Conservation (phyloP, 768 basidiomycete species). For the Clitopilus hobsonii region DNA sequence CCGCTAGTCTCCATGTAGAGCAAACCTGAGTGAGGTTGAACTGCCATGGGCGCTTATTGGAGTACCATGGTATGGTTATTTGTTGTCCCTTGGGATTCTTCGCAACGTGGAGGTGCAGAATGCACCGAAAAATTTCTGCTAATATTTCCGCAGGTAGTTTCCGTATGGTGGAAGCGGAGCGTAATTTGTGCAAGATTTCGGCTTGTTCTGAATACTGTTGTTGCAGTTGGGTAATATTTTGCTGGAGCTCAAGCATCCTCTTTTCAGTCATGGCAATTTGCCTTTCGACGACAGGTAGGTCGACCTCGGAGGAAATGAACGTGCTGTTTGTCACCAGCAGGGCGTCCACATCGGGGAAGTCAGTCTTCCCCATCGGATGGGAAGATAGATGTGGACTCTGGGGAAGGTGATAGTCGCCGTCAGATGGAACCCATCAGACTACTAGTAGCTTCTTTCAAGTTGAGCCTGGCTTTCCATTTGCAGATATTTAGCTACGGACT, state of each 20-base stretch:
- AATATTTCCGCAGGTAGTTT: not conserved
- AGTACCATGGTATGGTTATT: not conserved
- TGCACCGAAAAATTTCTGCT: not conserved
- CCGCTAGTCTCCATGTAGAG: not conserved
- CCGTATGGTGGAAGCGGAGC: not conserved
- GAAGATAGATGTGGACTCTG: no score
- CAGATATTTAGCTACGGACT: no score
- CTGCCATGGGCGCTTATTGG: not conserved
- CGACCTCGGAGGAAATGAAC: no score
- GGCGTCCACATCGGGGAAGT: no score
- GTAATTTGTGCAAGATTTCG: not conserved
- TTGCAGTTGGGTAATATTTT: not conserved
- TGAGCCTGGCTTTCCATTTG: no score
- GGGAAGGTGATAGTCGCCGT: no score
- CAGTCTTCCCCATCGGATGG: no score
- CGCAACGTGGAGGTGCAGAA: not conserved
- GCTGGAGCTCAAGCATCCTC: not conserved
- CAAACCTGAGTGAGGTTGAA: not conserved
- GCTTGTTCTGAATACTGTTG: not conserved
- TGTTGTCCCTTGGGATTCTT: not conserved
- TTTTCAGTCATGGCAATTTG: not conserved
- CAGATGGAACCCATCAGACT: no score
- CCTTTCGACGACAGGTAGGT: not conserved
- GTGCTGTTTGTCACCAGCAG: no score
- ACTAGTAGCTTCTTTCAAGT: no score